These are phyloP conservation scores for Candida nemodendra DNA, from an alignment of 805 yeast genomes.

Conservation along the genomic window DNA sequence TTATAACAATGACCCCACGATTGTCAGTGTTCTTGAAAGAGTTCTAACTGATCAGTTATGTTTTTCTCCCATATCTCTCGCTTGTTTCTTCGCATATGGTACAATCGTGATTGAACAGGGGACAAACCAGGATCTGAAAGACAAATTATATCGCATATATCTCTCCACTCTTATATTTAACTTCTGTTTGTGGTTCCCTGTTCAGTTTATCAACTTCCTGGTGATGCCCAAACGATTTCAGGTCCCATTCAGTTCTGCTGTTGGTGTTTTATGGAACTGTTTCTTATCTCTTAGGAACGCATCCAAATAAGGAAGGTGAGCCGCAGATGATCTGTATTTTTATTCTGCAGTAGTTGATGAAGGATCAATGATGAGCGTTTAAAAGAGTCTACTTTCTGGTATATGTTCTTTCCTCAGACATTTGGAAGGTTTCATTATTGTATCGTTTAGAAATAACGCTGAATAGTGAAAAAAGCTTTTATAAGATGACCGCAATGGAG, in stretches of 20 bases:
- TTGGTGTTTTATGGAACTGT: constrained; percentile 94
- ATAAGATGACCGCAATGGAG: constrained; percentile 15
- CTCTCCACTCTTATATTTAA: constrained; percentile 65
- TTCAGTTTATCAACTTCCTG: constrained; percentile 72
- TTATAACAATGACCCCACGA: constrained; percentile 78
- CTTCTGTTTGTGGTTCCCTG: constrained; percentile 79
- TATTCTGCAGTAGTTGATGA: no score
- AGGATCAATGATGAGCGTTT: no score
- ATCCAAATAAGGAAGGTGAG: constrained; percentile 12
- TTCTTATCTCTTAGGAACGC: constrained; percentile 82
- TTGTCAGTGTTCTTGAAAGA: constrained; percentile 79
- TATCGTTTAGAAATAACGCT: no score
- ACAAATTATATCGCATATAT: constrained; percentile 65
- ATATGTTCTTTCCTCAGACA: no score
- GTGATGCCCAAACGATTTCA: constrained; percentile 71
- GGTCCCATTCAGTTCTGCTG: constrained; percentile 83
- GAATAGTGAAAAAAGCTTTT: no score
- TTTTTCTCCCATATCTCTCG: constrained; percentile 83
- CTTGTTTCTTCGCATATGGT: constrained; percentile 79
- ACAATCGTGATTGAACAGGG: constrained; percentile 80
- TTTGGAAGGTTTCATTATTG: no score
- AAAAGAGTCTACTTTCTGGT: no score
- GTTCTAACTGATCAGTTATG: constrained; percentile 88
- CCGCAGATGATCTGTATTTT: no score
- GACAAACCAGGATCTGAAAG: constrained; percentile 57